Evolutionary conservation across 2,329 filamentous ascomycete species (phyloP).

Genomic region (Magnaporthiopsis poae): DNA sequence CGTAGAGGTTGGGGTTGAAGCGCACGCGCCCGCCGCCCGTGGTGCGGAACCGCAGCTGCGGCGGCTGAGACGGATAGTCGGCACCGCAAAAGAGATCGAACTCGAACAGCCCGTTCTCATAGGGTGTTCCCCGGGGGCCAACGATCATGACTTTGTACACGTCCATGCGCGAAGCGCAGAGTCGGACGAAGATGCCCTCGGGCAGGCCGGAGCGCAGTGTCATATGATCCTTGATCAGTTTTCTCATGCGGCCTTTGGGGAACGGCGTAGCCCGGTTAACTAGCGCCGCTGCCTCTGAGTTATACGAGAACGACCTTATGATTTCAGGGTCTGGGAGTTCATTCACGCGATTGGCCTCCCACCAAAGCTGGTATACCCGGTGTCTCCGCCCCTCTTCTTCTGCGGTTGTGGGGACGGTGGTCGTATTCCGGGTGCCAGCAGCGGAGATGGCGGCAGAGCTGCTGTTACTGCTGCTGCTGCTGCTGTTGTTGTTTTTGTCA

Average conservation of each 20-base stretch:
- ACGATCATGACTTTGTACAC: conserved; percentile 41
- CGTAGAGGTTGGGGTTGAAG: conserved; percentile 45
- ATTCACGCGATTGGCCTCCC: conserved; percentile 20
- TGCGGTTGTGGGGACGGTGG: background rate
- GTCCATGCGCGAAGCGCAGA: conserved; percentile 35
- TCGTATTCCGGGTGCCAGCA: background rate
- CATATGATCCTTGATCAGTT: conserved; percentile 35
- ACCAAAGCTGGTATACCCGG: conserved; percentile 21
- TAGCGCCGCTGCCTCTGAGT: conserved; percentile 11
- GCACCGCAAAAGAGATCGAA: conserved; percentile 39
- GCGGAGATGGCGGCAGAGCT: background rate
- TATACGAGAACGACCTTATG: conserved; percentile 19
- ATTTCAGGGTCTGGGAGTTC: conserved; percentile 27
- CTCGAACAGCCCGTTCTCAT: conserved; percentile 44
- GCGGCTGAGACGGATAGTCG: conserved; percentile 33
- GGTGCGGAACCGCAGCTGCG: conserved; percentile 32
- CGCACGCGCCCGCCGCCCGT: conserved; percentile 29
- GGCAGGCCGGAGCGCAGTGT: conserved; percentile 36
- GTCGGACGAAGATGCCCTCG: conserved; percentile 39
- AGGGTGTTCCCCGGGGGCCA: conserved; percentile 40
- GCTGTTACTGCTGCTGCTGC: background rate
- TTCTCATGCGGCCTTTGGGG: conserved; percentile 34
- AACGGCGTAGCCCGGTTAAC: conserved; percentile 7
- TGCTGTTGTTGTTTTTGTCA: background rate
- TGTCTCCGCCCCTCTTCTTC: conserved; percentile 15